Percentiles rank a stretch among this genome's conserved stretches.
Evolutionary conservation across 768 basidiomycete species (phyloP).

Genomic region (Auricularia auricula-judae): DNA sequence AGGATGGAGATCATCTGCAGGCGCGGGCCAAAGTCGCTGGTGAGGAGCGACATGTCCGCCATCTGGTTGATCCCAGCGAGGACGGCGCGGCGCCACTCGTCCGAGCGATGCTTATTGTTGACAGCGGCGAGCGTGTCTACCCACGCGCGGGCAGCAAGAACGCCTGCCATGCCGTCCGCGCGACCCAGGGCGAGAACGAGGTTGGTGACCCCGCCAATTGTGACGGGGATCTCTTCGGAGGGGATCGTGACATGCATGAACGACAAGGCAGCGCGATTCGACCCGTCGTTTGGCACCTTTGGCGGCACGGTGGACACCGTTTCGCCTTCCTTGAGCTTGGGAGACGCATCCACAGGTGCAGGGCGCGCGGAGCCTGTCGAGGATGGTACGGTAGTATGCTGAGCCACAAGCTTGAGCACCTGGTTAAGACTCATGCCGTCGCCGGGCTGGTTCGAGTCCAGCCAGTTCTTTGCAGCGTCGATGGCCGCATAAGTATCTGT

Average conservation of each 20-base stretch:
- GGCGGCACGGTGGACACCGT: background rate
- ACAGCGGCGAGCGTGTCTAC: constrained; percentile 33
- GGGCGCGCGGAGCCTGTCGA: background rate
- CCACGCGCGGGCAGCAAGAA: constrained; percentile 47
- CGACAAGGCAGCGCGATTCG: background rate
- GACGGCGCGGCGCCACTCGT: constrained; percentile 7
- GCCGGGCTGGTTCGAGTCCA: constrained; percentile 30
- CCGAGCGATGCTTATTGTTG: constrained; percentile 23
- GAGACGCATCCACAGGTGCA: background rate
- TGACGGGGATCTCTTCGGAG: constrained; percentile 34
- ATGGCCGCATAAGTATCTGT: constrained; percentile 39
- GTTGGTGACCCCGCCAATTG: constrained; percentile 43
- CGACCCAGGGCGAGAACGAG: constrained; percentile 44
- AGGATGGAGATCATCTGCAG: constrained; percentile 43
- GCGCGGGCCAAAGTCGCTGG: constrained; percentile 41
- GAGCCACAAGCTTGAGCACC: constrained; percentile 34
- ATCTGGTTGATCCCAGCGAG: constrained; percentile 34
- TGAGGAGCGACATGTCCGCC: constrained; percentile 39
- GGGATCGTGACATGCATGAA: constrained; percentile 34
- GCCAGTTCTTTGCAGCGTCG: constrained; percentile 37
- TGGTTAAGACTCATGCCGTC: constrained; percentile 41
- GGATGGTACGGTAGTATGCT: constrained; percentile 19
- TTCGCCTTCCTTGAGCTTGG: background rate
- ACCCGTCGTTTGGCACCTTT: background rate
- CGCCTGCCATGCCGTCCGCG: constrained; percentile 46